phyloP scores from a whole-genome alignment of 2,329 filamentous ascomycete genomes.

The Akanthomyces lecanii region DNA sequence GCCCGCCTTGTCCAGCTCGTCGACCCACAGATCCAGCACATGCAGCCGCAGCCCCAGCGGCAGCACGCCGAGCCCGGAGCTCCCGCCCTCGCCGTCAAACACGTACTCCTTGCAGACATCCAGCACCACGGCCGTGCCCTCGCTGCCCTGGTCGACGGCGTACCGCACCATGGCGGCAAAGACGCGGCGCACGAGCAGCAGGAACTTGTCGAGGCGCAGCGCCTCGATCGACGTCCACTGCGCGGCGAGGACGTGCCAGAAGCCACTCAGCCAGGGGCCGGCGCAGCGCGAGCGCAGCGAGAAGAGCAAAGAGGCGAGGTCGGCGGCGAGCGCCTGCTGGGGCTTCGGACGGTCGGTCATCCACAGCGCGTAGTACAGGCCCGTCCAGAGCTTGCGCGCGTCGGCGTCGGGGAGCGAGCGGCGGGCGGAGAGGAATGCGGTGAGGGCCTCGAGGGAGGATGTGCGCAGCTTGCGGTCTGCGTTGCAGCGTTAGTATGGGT shows the following conservation, averaged over 20 bases:
- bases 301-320: slow-evolving; percentile 64
- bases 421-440: slow-evolving; percentile 67
- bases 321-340: slow-evolving; percentile 76
- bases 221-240: slow-evolving; percentile 74
- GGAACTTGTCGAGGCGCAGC: slow-evolving; percentile 85
- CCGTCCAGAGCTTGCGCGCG: slow-evolving; percentile 87
- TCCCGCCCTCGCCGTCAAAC: slow-evolving; percentile 31
- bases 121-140: slow-evolving; percentile 25
- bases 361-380: slow-evolving; percentile 89
- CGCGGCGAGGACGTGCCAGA: slow-evolving; percentile 66
- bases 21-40: slow-evolving; percentile 84
- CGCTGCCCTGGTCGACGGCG: slow-evolving; percentile 28
- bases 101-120: slow-evolving; percentile 28
- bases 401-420: slow-evolving; percentile 61
- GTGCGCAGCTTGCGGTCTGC: slow-evolving; percentile 75
- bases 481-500: neutral
- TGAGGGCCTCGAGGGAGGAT: slow-evolving; percentile 71
- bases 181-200: slow-evolving; percentile 76
- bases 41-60: slow-evolving; percentile 85
- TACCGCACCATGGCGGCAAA: slow-evolving; percentile 64
- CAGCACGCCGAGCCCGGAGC: slow-evolving; percentile 49
- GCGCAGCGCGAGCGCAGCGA: slow-evolving; percentile 45
- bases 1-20: slow-evolving; percentile 74
- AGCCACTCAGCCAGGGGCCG: slow-evolving; percentile 53
- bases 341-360: slow-evolving; percentile 87